Conservation (phyloP, 2,329 filamentous ascomycete genomes). For the Colletotrichum sp. region DNA sequence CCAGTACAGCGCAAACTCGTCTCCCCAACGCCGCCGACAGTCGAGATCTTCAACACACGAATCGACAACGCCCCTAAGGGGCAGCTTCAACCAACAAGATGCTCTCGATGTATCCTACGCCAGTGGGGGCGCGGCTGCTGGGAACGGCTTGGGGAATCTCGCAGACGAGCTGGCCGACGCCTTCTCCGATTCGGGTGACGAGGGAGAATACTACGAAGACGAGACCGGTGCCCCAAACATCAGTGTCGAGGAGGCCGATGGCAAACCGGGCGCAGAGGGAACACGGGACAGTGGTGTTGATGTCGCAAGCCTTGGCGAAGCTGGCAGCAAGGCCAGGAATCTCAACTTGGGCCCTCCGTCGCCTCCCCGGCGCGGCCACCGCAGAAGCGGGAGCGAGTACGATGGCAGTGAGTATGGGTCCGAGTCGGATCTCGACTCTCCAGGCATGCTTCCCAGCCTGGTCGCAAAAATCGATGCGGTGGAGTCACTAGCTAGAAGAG, state of each 20-base stretch:
- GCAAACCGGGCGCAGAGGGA: constrained; percentile 30
- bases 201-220: constrained; percentile 54
- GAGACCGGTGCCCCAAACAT: constrained; percentile 21
- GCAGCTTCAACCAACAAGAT: constrained; percentile 55
- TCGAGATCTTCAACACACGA: constrained; percentile 59
- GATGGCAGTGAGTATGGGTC: constrained; percentile 79
- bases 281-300: constrained; percentile 49
- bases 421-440: constrained; percentile 71
- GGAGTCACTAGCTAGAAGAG: constrained; percentile 71
- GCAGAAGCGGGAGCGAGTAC: constrained; percentile 63
- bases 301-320: constrained; percentile 29
- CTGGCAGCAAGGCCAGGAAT: constrained; percentile 34
- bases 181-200: constrained; percentile 69
- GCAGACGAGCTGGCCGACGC: constrained; percentile 83
- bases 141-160: constrained; percentile 74
- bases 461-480: constrained; percentile 75
- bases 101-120: constrained; percentile 52
- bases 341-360: constrained; percentile 51
- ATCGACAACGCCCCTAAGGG: constrained; percentile 51
- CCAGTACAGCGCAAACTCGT: constrained; percentile 43
- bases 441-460: constrained; percentile 71
- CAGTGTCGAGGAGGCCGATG: constrained; percentile 28
- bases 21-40: constrained; percentile 51
- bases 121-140: constrained; percentile 43
- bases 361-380: constrained; percentile 50